Evolutionary conservation across 2,329 filamentous ascomycete species (phyloP).

Genomic region (Fusarium fujikuroi): DNA sequence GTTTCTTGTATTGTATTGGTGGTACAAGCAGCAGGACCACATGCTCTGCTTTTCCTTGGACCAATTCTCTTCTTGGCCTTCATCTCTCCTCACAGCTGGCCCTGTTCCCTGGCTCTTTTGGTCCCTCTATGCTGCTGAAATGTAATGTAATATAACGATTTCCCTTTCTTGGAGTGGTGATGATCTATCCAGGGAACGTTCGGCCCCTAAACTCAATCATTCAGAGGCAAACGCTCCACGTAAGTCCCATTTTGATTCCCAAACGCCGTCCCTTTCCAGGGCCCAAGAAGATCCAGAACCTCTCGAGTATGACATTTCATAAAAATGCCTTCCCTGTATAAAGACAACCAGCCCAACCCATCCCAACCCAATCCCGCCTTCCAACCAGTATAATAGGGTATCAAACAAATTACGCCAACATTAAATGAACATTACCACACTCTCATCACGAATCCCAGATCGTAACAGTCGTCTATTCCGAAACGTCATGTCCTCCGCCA

Average conservation of each 20-base stretch:
- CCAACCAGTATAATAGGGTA: constrained; percentile 46
- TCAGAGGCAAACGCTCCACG: constrained; percentile 39
- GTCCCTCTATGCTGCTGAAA: constrained; percentile 45
- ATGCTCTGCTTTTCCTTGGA: constrained; percentile 39
- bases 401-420: constrained; percentile 45
- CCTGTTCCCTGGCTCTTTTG: constrained; percentile 28
- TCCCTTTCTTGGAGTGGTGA: constrained; percentile 59
- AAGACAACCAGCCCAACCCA: constrained; percentile 26
- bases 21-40: constrained; percentile 49
- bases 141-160: constrained; percentile 37
- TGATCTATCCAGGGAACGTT: constrained; percentile 55
- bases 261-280: constrained; percentile 45
- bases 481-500: constrained; percentile 62
- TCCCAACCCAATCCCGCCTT: constrained; percentile 2
- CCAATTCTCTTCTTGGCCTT: constrained; percentile 22
- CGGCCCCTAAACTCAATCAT: constrained; percentile 41
- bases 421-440: constrained; percentile 39
- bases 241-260: constrained; percentile 39
- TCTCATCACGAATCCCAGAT: constrained; percentile 12
- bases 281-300: constrained; percentile 29
- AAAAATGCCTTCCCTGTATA: constrained; percentile 30
- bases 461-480: constrained; percentile 35
- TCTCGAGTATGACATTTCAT: constrained; percentile 31
- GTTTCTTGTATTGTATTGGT: constrained; percentile 40
- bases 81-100: constrained; percentile 18